Percentiles rank a stretch among this genome's conserved stretches.
Evolutionary conservation across 345 rosid genomes (phyloP).

Genomic region (Heritiera littoralis): DNA sequence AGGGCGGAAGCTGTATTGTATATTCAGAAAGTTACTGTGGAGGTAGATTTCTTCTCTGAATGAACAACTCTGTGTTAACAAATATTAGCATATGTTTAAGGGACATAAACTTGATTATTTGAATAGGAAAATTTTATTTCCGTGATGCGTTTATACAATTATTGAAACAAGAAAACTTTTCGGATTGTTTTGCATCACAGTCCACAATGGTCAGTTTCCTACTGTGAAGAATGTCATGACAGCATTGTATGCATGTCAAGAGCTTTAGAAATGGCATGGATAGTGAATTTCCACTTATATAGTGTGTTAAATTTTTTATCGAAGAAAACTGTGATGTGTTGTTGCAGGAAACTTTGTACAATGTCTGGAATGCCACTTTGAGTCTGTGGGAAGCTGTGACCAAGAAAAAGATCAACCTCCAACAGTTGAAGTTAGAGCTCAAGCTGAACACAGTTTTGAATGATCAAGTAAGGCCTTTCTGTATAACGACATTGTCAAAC

Average conservation of each 20-base stretch:
- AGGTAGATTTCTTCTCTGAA: slow-evolving; percentile 50
- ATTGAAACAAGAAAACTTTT: neutral
- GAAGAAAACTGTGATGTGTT: slow-evolving; percentile 23
- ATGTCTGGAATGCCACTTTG: slow-evolving; percentile 67
- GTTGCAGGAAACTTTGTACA: slow-evolving; percentile 66
- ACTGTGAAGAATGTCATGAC: neutral
- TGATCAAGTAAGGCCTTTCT: slow-evolving; percentile 56
- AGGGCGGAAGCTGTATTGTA: slow-evolving; percentile 65
- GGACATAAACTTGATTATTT: neutral
- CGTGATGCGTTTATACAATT: neutral
- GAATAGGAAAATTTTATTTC: neutral
- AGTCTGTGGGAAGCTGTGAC: slow-evolving; percentile 68
- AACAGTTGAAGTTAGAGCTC: slow-evolving; percentile 66
- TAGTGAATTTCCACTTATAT: neutral
- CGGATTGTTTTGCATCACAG: neutral
- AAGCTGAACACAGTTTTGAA: slow-evolving; percentile 66
- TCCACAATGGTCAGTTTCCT: neutral
- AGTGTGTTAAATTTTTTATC: neutral
- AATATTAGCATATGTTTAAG: neutral
- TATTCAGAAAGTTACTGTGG: slow-evolving; percentile 62
- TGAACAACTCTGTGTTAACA: neutral
- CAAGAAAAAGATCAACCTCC: slow-evolving; percentile 64
- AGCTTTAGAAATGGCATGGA: neutral
- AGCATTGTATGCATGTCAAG: neutral
- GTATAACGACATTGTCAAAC: neutral